Base-by-base conservation (phyloP, 768 basidiomycete species). In the Lenzites betulinus region DNA sequence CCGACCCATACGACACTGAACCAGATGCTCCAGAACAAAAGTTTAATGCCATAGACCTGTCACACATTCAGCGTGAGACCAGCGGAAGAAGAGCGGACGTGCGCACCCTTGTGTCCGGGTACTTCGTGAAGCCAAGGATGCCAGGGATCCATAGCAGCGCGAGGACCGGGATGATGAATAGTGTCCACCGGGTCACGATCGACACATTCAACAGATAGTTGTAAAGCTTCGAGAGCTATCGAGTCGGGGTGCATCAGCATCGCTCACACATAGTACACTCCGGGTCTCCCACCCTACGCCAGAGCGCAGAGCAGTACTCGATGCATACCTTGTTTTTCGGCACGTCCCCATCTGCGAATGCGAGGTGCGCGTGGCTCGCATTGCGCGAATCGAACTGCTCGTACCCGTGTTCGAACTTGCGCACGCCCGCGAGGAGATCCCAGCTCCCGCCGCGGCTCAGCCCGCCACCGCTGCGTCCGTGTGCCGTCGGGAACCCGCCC, bases 1-100 rank as follows among this genome's bases (percentile, higher is more conserved):
- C 88, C 89, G 69, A 73, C 83, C 93, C 93, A 96, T 5, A 83
- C 75, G 33, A 95, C 83, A 39, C 80, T 83, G 28, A 94, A 75
- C 92, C 92, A 96, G 58, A 93, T 86, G 59, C 87, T 90, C 91
- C 91, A 94, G 83, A 85, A 92, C 7, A 89, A 54, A 47, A 90
- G 72, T 56, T 76, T 76, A 11, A 88, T 79, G 33, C 79, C 79
- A 83, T 85, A 88, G 12, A 88, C 74, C 81, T 85, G 48, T n/a
- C 18, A 33, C 20, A 51, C 18, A 3, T 28, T 48, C 26, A 44
- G 28, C 35, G 20, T 50, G 47, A 60, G 41, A 43, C 61, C 43
- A 23, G 1, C 23, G 6, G n/a, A 7, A 15, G 12, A 5, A 25
- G 16, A 36, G 0, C 1, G 54, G 76, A 81, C 22, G 33, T 8